Evolutionary conservation across 495 filamentous ascomycete genomes (phyloP).

Genomic region (Saxophila tyrrhenica): DNA sequence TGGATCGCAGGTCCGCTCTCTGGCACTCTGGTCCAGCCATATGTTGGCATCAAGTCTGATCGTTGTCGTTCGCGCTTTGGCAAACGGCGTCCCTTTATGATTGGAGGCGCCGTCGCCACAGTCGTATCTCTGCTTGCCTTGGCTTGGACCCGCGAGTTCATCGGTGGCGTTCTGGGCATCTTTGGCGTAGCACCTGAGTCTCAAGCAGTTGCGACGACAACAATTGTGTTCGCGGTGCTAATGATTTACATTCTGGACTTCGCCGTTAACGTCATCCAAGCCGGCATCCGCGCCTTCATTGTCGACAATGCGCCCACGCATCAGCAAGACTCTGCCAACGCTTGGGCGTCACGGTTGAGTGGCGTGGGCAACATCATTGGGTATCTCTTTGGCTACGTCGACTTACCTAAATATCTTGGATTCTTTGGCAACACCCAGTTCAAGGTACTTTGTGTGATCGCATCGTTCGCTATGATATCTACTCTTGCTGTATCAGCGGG

Average conservation of each 20-base stretch:
- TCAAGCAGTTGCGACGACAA: constrained; percentile 43
- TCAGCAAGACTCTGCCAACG: constrained; percentile 81
- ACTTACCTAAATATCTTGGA: constrained; percentile 58
- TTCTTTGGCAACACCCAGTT: constrained; percentile 79
- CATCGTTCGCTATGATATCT: constrained; percentile 52
- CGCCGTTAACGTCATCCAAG: constrained; percentile 72
- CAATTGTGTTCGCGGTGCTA: constrained; percentile 64
- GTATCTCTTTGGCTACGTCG: constrained; percentile 68
- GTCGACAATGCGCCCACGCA: constrained; percentile 81
- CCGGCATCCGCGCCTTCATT: constrained; percentile 77
- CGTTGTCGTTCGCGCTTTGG: constrained; percentile 72
- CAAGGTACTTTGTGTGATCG: constrained; percentile 75
- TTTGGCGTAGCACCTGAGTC: constrained; percentile 61
- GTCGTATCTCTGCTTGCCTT: constrained; percentile 61
- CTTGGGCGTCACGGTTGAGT: constrained; percentile 70
- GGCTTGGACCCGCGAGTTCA: constrained; percentile 72
- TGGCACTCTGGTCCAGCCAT: constrained; percentile 82
- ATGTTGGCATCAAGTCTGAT: constrained; percentile 82
- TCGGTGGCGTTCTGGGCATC: constrained; percentile 45
- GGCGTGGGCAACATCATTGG: constrained; percentile 81
- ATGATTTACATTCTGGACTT: constrained; percentile 82
- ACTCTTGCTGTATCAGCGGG: constrained; percentile 57
- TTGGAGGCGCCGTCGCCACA: constrained; percentile 61
- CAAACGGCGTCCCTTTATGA: constrained; percentile 80
- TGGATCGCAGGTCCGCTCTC: constrained; percentile 90